Percentiles rank a stretch among this genome's conserved stretches.
These are phyloP conservation scores for Amphibolis antarctica DNA, from an alignment of 106 monocot species.

Conservation along the genomic window DNA sequence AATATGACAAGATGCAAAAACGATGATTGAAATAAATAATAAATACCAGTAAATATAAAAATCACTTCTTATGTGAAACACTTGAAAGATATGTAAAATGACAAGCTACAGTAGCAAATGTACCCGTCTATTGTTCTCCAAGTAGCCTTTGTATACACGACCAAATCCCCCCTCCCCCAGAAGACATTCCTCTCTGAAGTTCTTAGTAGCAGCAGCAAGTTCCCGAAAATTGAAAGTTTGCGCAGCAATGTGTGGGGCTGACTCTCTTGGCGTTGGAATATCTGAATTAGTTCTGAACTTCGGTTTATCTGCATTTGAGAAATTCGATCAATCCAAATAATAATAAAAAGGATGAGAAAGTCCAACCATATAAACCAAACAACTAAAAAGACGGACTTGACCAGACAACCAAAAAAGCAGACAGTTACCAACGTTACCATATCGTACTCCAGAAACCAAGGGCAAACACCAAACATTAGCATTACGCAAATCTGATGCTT, in stretches of 20 bases:
- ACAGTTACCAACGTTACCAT: too few species aligned
- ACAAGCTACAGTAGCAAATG: slow-evolving; percentile 1
- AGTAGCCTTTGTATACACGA: slow-evolving; percentile 42
- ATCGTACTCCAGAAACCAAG: too few species aligned
- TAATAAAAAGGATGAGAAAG: background rate
- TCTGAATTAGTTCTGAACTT: slow-evolving; percentile 18
- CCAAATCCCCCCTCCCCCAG: slow-evolving; percentile 51
- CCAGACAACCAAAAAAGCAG: too few species aligned
- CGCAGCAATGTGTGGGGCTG: slow-evolving; percentile 34
- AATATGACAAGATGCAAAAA: too few species aligned
- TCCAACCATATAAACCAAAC: background rate
- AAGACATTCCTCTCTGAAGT: slow-evolving; percentile 38
- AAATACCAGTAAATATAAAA: too few species aligned
- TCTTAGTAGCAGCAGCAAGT: slow-evolving; percentile 44
- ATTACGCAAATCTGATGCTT: too few species aligned
- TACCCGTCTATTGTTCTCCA: slow-evolving; percentile 43
- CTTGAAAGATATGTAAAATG: background rate
- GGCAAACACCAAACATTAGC: too few species aligned
- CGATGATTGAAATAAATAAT: too few species aligned
- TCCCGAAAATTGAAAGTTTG: slow-evolving; percentile 39
- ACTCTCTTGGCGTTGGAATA: slow-evolving; percentile 18
- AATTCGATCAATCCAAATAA: background rate
- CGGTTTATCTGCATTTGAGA: slow-evolving; percentile 30
- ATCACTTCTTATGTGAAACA: background rate
- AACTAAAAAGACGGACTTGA: background rate